Percentiles rank a stretch among this genome's conserved stretches.
These are phyloP conservation scores for Fraxinus xanthoxyloides DNA, from an alignment of 305 asterid species.

Conservation along the genomic window DNA sequence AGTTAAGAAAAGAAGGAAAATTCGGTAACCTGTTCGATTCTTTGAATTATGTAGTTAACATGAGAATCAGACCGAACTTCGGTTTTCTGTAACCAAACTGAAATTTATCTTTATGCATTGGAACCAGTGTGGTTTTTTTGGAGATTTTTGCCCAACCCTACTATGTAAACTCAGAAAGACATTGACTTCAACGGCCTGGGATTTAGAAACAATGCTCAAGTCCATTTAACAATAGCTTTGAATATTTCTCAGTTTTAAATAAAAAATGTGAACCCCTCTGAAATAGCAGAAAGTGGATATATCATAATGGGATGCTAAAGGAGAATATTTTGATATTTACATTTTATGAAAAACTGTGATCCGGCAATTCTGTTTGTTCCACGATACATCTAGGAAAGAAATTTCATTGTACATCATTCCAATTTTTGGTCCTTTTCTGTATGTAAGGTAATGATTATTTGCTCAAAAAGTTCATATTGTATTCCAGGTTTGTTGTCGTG, in stretches of 20 bases:
- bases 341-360: slow-evolving; percentile 4
- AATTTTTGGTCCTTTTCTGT: slow-evolving; percentile 10
- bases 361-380: neutral
- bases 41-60: neutral
- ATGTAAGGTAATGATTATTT: neutral
- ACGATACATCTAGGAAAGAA: slow-evolving; percentile 19
- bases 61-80: neutral
- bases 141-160: neutral
- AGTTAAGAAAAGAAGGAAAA: neutral
- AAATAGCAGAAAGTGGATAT: neutral
- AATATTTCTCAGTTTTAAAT: neutral
- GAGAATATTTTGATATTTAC: neutral
- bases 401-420: slow-evolving; percentile 14
- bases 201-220: neutral
- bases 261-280: neutral
- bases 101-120: neutral
- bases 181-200: neutral
- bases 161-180: neutral
- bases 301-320: neutral
- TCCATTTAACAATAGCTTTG: neutral
- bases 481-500: slow-evolving; percentile 47
- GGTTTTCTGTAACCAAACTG: neutral
- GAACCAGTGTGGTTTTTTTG: neutral
- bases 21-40: neutral
- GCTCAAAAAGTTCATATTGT: slow-evolving; percentile 20